Percentiles rank a stretch among this genome's conserved stretches.
phyloP scores from a whole-genome alignment of 108 stramenopile species.

The Cyclotella choctawhatcheeana region DNA sequence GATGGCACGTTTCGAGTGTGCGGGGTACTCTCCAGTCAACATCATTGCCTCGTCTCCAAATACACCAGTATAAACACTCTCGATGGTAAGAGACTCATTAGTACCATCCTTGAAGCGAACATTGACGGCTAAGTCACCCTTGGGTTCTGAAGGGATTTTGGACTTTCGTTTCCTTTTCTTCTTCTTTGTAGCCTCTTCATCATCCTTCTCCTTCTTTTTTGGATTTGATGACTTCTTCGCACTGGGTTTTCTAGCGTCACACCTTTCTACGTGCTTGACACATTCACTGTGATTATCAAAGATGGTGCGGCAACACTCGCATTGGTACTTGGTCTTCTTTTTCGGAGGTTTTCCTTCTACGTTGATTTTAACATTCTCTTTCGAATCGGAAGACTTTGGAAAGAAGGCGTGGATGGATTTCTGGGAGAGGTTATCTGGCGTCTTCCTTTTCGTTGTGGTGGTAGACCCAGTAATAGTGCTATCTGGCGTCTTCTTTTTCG shows the following conservation, averaged over 20 bases:
- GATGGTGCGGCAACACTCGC: not conserved
- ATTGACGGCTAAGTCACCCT: not conserved
- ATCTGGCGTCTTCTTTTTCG: not conserved
- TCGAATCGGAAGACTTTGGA: not conserved
- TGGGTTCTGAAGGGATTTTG: not conserved
- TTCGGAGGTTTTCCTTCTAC: not conserved
- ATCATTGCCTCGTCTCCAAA: not conserved
- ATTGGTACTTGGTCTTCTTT: not conserved
- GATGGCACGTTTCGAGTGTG: not conserved
- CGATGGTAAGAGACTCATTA: not conserved
- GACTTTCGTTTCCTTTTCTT: conserved; percentile 1
- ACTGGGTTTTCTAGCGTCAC: not conserved
- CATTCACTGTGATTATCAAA: not conserved
- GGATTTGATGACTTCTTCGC: not conserved
- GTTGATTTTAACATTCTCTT: not conserved
- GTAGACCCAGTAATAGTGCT: not conserved
- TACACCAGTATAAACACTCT: conserved; percentile 1
- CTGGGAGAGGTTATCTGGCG: not conserved
- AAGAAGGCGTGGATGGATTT: not conserved
- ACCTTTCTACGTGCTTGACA: not conserved
- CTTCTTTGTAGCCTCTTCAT: not conserved
- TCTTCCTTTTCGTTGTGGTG: not conserved
- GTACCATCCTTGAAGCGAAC: not conserved
- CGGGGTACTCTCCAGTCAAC: not conserved
- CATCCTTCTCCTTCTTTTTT: not conserved